phyloP scores from a whole-genome alignment of 2,329 filamentous ascomycete genomes.

The Colletotrichum sp. region DNA sequence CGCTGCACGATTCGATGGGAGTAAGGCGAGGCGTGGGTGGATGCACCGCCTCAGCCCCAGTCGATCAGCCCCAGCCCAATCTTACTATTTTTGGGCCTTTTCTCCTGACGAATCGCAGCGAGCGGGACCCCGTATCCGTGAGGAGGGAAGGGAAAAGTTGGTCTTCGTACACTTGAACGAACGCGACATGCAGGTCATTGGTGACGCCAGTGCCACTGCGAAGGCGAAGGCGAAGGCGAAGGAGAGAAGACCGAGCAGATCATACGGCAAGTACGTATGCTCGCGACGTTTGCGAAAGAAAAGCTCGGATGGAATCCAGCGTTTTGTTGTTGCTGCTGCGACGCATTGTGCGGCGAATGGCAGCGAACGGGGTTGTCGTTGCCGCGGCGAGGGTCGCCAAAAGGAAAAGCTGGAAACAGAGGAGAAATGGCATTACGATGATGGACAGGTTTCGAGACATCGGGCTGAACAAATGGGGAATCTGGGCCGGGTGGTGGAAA shows the following conservation, averaged over 20 bases:
- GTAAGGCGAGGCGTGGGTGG: neutral
- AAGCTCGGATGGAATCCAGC: slow-evolving; percentile 1
- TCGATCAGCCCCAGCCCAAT: slow-evolving; percentile 22
- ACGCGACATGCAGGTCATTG: neutral
- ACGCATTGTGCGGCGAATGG: neutral
- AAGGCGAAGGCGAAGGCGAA: neutral
- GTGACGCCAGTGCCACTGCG: neutral
- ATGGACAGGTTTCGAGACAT: slow-evolving; percentile 4
- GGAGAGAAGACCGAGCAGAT: neutral
- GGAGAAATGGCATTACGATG: neutral
- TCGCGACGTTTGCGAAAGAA: neutral
- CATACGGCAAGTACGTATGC: neutral
- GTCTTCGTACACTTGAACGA: neutral
- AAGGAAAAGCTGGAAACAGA: neutral
- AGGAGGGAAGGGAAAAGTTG: neutral
- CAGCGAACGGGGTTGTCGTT: neutral
- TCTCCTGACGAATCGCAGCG: slow-evolving; percentile 2
- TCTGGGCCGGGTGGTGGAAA: slow-evolving; percentile 9
- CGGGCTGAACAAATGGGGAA: slow-evolving; percentile 1
- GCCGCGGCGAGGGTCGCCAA: neutral
- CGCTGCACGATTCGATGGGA: neutral
- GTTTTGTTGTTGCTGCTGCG: neutral
- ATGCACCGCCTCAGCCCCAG: slow-evolving; percentile 22
- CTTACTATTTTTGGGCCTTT: slow-evolving; percentile 23
- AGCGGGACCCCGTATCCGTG: slow-evolving; percentile 1